Conservation (phyloP, 441 rosid genomes). For the Hura crepitans region DNA sequence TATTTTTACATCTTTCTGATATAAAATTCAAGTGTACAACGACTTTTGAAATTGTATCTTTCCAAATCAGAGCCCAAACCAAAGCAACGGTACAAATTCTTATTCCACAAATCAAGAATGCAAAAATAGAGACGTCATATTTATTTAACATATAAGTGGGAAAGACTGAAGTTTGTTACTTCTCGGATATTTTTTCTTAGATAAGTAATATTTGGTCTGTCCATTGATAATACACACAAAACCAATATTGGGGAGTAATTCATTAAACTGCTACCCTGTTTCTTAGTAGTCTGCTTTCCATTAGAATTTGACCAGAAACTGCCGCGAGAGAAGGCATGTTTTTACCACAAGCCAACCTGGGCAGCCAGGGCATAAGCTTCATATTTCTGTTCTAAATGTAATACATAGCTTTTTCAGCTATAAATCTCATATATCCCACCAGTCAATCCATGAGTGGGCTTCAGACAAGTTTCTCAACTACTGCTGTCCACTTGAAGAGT, state of each 20-base stretch:
- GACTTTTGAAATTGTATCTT: too few relatives aligned
- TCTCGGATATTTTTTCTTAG: constrained; percentile 15
- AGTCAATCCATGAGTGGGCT: constrained; percentile 30
- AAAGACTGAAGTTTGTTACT: constrained; percentile 2
- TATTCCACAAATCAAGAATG: neutral
- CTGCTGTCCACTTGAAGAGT: constrained; percentile 42
- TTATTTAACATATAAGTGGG: neutral
- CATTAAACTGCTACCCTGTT: constrained; percentile 27
- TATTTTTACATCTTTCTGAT: too few relatives aligned
- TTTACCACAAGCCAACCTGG: constrained; percentile 84
- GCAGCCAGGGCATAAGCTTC: constrained; percentile 59
- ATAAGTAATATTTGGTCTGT: constrained; percentile 8
- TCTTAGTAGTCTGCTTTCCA: constrained; percentile 24
- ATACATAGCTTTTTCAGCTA: constrained; percentile 43
- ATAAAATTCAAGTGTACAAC: too few relatives aligned
- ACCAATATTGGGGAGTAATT: constrained; percentile 19
- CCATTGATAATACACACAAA: constrained; percentile 29
- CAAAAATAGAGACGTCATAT: neutral
- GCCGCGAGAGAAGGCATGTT: constrained; percentile 96
- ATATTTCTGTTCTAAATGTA: constrained; percentile 45
- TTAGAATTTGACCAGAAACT: constrained; percentile 52
- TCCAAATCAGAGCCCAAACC: too few relatives aligned
- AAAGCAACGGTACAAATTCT: neutral
- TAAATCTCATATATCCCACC: constrained; percentile 31
- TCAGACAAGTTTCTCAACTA: constrained; percentile 25